phyloP scores from a whole-genome alignment of 1,284 basidiomycete genomes.

The Calocybe gambosa region DNA sequence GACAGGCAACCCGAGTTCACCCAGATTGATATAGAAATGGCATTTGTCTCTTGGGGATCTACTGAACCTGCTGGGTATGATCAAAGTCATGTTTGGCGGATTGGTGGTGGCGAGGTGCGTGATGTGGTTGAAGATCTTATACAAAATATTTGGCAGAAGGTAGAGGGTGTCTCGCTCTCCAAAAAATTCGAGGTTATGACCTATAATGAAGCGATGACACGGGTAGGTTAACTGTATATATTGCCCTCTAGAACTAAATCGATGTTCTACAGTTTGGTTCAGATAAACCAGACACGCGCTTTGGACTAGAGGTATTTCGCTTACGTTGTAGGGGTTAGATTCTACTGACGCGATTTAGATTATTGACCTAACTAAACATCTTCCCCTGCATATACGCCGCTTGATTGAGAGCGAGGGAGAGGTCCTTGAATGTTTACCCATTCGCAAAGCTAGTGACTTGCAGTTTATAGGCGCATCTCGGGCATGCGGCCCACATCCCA shows the following conservation, averaged over 20 bases:
- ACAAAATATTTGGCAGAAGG: slow-evolving; percentile 65
- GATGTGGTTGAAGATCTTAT: slow-evolving; percentile 70
- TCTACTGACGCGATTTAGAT: slow-evolving; percentile 34
- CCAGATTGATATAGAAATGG: slow-evolving; percentile 96
- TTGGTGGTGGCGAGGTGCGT: slow-evolving; percentile 79
- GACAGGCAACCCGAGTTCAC: slow-evolving; percentile 97
- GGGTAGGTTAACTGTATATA: slow-evolving; percentile 41
- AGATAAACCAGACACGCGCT: slow-evolving; percentile 92
- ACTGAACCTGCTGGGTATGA: slow-evolving; percentile 16
- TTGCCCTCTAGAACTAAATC: slow-evolving; percentile 7
- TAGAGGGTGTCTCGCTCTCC: slow-evolving; percentile 55
- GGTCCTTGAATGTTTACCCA: slow-evolving; percentile 51
- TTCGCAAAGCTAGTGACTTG: slow-evolving; percentile 35
- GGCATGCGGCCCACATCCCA: slow-evolving; percentile 26
- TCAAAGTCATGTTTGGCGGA: slow-evolving; percentile 57
- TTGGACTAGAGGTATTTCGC: slow-evolving; percentile 66
- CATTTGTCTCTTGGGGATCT: slow-evolving; percentile 79
- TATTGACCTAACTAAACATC: slow-evolving; percentile 40
- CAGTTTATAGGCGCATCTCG: slow-evolving; percentile 40
- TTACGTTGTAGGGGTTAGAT: background rate
- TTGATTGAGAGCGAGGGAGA: slow-evolving; percentile 34
- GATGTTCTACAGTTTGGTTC: slow-evolving; percentile 68
- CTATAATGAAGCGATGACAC: slow-evolving; percentile 80
- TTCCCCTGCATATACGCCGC: slow-evolving; percentile 32
- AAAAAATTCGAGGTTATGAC: slow-evolving; percentile 72